Base-by-base conservation (phyloP, 768 basidiomycete species). In the Lentinus brumalis region DNA sequence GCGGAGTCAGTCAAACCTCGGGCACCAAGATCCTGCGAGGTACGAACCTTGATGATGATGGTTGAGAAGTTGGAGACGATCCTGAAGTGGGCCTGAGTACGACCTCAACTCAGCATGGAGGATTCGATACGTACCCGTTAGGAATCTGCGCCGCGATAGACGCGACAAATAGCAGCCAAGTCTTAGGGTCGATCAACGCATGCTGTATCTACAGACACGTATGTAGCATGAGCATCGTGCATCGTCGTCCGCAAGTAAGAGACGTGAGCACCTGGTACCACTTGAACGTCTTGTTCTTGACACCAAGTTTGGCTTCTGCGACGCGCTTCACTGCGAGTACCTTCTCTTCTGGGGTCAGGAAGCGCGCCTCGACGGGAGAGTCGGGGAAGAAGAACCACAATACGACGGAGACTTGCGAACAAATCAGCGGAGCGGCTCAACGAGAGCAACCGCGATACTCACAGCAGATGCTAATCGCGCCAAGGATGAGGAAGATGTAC, bases 241-340 rank as follows among this genome's bases (percentile, higher is more conserved):
- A n/a, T n/a, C n/a, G n/a, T n/a, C n/a, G n/a, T n/a, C n/a, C n/a
- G n/a, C n/a, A n/a, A n/a, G n/a, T n/a, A 69, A 68, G 49, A 67
- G 69, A 38, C 65, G 42, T 26, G 21, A 26, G 14, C 30, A 76
- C 69, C 61, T 78, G 77, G 49, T 73, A 73, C 49, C 53, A 49
- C 60, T 77, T 77, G 70, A 77, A 76, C 30, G 69, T 64, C 40
- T 69, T 76, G 60, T 74, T 75, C 66, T 78, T 77, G 38, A 69
- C 72, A 11, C 74, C 72, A 15, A 62, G 65, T 67, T 70, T 61
- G 3, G 57, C 74, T 32, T 64, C 66, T 1, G 77, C 74, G 3
- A 77, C 75, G n/a, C 77, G 71, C 62, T 74, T 72, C 29, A 76
- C 70, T 4, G 73, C 76, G 14, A 76, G 69, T 16, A 72, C 54